Evolutionary conservation across 129 eudicot species (phyloP), one percentile per base, ranked within the genome.

Genomic region (Chrysanthemum seticuspe): DNA sequence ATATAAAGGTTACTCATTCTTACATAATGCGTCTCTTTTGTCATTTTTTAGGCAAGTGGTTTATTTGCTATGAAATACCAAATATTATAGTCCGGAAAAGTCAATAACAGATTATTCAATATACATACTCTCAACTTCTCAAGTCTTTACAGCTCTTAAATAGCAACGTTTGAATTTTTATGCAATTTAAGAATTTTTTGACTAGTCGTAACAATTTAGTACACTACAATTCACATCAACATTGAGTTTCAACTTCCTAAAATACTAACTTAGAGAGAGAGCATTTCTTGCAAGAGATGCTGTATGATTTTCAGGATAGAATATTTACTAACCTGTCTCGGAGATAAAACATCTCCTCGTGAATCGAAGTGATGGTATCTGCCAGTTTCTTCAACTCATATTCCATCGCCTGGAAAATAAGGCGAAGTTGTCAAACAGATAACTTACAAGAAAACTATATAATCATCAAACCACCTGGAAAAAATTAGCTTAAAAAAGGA

Each of bases 341-440:
- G 14, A 65, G 29, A 44, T 65, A 65, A 16, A 44, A 36, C 70
- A 65, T 65, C 29, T 65, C 70, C 54, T 65, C 70, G 9, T 65
- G 70, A 51, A 65, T 65, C 0, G 70, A 65, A 65, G 70, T 65
- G 31, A 65, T 65, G 70, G 70, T 65, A 16, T 65, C 70, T 3
- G 53, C 70, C 6, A 65, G 54, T 45, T 65, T 65, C 53, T 65
- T 65, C 31, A 65, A n/a, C 53, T 65, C 70, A 45, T 36, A 40
- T 65, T 65, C 70, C 70, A 65, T 65, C 52, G 47, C 18, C 70
- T 65, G 21, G 27, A 65, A 44, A 16, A 65, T 13, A 65, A n/a
- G 4, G 45, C 0, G 45, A 15, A 65, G 52, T 40, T 10, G 64
- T 14, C 64, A 59, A 58, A 56, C 5, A 1, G 13, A 56, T 6